Evolutionary conservation across 805 yeast species (phyloP).

Genomic region (Candida berthetii): DNA sequence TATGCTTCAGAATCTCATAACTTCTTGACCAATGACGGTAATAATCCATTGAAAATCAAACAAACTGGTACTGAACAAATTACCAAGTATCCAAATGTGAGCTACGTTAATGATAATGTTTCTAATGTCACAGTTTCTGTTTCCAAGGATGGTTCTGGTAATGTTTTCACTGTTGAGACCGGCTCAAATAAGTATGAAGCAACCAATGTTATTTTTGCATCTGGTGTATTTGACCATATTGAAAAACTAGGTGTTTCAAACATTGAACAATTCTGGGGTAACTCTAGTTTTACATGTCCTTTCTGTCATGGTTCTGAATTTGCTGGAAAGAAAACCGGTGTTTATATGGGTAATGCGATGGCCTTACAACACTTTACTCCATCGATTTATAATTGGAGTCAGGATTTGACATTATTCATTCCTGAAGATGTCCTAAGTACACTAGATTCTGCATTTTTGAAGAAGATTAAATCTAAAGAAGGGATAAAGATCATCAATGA

Average conservation of each 20-base stretch:
- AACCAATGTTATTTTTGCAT: slow-evolving; percentile 7
- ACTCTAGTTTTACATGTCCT: slow-evolving; percentile 1
- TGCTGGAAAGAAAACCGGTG: slow-evolving; percentile 5
- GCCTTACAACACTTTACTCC: neutral
- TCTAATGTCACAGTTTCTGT: too few relatives aligned
- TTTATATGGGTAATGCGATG: slow-evolving; percentile 1
- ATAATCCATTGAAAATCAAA: slow-evolving; percentile 4
- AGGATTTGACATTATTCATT: neutral
- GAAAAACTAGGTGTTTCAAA: slow-evolving; percentile 4
- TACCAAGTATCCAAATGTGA: slow-evolving; percentile 1
- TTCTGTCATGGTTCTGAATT: slow-evolving; percentile 13
- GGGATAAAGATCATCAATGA: neutral
- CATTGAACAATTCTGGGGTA: slow-evolving; percentile 13
- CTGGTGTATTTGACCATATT: slow-evolving; percentile 10
- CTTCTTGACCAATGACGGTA: slow-evolving; percentile 9
- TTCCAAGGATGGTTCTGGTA: slow-evolving; percentile 1
- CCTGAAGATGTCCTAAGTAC: neutral
- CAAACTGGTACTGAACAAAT: slow-evolving; percentile 3
- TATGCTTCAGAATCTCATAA: slow-evolving; percentile 11
- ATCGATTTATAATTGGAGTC: too few relatives aligned
- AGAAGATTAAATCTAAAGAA: too few relatives aligned
- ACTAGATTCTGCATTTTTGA: neutral
- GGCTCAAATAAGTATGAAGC: neutral
- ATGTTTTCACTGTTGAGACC: neutral
- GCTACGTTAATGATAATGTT: slow-evolving; percentile 4